phyloP scores from a whole-genome alignment of 257 asterid species.

The Vinca minor region DNA sequence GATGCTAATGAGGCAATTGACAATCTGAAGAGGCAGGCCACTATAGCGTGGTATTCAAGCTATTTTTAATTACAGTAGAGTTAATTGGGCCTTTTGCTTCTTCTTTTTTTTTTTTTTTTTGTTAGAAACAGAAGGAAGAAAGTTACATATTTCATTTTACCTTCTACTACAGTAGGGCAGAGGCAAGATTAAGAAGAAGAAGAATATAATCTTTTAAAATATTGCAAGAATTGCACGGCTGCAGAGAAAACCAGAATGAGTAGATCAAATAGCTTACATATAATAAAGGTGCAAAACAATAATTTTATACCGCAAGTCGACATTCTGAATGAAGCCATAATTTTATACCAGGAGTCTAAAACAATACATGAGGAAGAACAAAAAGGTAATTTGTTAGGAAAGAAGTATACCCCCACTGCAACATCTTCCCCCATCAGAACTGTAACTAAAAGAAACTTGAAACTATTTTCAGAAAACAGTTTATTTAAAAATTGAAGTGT shows the following conservation, averaged over 20 bases:
- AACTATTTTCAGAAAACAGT: neutral
- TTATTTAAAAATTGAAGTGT: no score
- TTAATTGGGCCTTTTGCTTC: no score
- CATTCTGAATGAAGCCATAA: neutral
- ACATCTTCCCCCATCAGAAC: neutral
- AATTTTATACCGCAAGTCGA: neutral
- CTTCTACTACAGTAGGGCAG: neutral
- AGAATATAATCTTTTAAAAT: neutral
- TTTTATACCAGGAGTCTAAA: neutral
- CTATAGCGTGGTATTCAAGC: no score
- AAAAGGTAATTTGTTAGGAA: neutral
- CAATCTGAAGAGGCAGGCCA: no score
- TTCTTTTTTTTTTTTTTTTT: no score
- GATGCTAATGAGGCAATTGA: no score
- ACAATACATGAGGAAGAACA: neutral
- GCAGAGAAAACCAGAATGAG: neutral
- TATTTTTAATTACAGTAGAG: no score
- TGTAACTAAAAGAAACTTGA: neutral
- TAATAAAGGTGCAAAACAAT: no score
- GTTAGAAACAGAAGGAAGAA: no score
- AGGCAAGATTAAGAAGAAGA: neutral
- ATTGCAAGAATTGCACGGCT: neutral
- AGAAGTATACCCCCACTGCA: neutral
- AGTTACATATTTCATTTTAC: no score
- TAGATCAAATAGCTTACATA: neutral